Base-by-base conservation (phyloP, 1,139 yeast genomes). In the Saccharomyces hybrid region DNA sequence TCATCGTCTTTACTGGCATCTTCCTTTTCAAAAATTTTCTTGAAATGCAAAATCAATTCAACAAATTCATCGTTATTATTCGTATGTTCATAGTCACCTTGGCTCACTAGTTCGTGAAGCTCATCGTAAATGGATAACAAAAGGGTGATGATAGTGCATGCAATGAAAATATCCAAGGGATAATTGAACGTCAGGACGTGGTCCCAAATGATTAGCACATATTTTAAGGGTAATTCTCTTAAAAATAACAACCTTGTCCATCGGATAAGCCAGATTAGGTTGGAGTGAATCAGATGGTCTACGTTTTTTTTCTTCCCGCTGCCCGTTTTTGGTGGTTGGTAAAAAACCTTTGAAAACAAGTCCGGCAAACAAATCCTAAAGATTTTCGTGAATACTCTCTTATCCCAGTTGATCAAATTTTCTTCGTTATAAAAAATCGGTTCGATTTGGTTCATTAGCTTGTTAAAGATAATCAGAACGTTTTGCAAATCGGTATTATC, bases 191-290 rank as follows among this genome's bases (percentile, higher is more conserved):
- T 73, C 65, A 60, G 73, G 67, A 84, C 61, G 59, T 80, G 80
- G 64, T 85, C 90, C 84, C 89, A 80, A 2, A 83, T 63, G 25
- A 73, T 68, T 26, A 78, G 70, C 0, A 80, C 73, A 41, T 75
- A 70, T 73, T 73, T 50, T 78, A 67, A 9, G 0, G 86, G 86
- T 34, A 85, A 63, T 61, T 85, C 91, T 56, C 91, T 70, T 11
- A 82, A 67, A 34, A 84, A 72, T 1, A 84, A 57, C 47, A 85
- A 69, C 51, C 90, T 71, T 16, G 82, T 78, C 75, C 84, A 85
- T 54, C 90, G 69, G 30, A 85, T 81, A 23, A 84, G 72, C 90
- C 90, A 85, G 34, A 85, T 73, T 55, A 83, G 82, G 7, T 85
- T 77, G 56, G 55, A 82, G 72, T 78, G 82, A 63, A 32, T 31